Evolutionary conservation across 495 filamentous ascomycete species (phyloP).

Genomic region (Parathielavia appendiculata): DNA sequence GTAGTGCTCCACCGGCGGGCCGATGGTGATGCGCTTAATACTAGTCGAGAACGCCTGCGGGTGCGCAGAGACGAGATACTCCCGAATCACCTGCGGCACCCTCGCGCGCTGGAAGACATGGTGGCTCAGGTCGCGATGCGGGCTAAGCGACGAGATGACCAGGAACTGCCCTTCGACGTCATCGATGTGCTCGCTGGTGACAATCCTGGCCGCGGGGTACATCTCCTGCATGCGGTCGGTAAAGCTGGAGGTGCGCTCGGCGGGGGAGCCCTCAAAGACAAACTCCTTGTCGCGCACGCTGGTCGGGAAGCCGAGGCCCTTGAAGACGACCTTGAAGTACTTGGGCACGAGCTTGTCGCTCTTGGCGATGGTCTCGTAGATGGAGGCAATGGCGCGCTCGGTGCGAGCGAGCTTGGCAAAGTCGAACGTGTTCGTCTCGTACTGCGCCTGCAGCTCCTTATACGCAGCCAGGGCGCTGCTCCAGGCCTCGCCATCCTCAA

Average conservation of each 20-base stretch:
- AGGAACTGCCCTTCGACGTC: conserved; percentile 89
- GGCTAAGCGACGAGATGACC: conserved; percentile 71
- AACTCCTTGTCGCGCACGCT: conserved; percentile 85
- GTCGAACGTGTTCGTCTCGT: conserved; percentile 84
- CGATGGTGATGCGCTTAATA: conserved; percentile 58
- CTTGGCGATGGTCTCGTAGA: conserved; percentile 82
- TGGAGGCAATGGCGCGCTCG: conserved; percentile 85
- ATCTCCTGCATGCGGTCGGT: conserved; percentile 90
- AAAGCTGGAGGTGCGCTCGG: conserved; percentile 73
- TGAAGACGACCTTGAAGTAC: conserved; percentile 90
- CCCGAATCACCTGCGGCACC: conserved; percentile 73
- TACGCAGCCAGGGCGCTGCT: conserved; percentile 84
- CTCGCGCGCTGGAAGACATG: conserved; percentile 84
- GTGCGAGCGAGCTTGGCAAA: conserved; percentile 85
- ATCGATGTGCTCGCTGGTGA: conserved; percentile 63
- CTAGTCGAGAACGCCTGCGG: conserved; percentile 71
- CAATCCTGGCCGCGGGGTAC: conserved; percentile 80
- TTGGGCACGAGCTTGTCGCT: conserved; percentile 70
- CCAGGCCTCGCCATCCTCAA: conserved; percentile 91
- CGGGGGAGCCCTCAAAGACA: conserved; percentile 76
- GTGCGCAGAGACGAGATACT: conserved; percentile 73
- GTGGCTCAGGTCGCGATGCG: conserved; percentile 75
- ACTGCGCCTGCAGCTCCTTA: conserved; percentile 82
- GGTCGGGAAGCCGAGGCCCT: conserved; percentile 81
- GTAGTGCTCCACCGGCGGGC: conserved; percentile 62